Evolutionary conservation across 352 stramenopile species (phyloP).

Genomic region (Phytophthora colocasiae): DNA sequence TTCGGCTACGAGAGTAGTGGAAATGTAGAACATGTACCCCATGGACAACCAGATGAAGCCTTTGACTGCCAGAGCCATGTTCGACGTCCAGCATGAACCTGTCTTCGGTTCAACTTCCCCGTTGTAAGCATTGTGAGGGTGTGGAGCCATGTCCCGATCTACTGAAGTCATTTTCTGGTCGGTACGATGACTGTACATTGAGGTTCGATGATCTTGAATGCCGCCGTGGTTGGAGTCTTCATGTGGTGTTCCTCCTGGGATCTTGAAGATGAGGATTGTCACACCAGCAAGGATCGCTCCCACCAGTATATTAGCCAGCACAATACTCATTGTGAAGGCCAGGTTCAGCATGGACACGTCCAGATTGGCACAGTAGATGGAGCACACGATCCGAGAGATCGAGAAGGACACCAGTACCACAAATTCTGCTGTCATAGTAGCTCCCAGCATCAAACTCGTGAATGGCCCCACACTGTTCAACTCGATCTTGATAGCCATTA

Average conservation of each 20-base stretch:
- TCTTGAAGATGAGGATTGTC: constrained; percentile 66
- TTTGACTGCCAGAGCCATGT: constrained; percentile 55
- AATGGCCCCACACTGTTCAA: constrained; percentile 74
- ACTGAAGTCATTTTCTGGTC: constrained; percentile 26
- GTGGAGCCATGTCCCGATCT: constrained; percentile 42
- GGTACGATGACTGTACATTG: constrained; percentile 14
- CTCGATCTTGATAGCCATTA: constrained; percentile 83
- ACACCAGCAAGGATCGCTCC: constrained; percentile 45
- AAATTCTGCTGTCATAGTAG: constrained; percentile 75
- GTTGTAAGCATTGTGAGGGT: constrained; percentile 61
- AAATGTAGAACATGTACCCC: constrained; percentile 69
- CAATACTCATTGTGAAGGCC: constrained; percentile 60
- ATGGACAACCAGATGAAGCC: constrained; percentile 71
- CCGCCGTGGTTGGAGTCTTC: constrained; percentile 7
- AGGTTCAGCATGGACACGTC: constrained; percentile 62
- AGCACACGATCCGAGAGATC: constrained; percentile 62
- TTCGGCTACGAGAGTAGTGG: constrained; percentile 50
- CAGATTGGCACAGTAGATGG: constrained; percentile 63
- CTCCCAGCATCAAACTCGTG: constrained; percentile 75
- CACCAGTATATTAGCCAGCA: constrained; percentile 60
- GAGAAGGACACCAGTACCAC: constrained; percentile 74
- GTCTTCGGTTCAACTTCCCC: constrained; percentile 25
- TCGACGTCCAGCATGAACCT: constrained; percentile 24
- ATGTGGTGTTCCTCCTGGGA: constrained; percentile 35
- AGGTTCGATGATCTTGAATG: neutral